phyloP scores from a whole-genome alignment of 176 grass and related monocot genomes.

The Oryza rufipogon region DNA sequence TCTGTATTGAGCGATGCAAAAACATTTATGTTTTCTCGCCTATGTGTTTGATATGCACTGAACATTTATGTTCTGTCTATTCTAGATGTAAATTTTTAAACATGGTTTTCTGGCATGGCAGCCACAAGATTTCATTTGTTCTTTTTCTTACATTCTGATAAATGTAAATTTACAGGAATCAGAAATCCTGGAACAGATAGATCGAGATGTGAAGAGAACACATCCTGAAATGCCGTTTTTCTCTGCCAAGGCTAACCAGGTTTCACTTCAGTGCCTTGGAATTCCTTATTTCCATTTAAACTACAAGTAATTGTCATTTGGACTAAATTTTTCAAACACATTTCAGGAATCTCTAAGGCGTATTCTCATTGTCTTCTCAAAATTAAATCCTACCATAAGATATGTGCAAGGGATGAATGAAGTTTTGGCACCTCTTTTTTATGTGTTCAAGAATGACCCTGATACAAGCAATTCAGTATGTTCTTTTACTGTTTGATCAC shows the following conservation, averaged over 20 bases:
- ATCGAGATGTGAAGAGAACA: conserved; percentile 87
- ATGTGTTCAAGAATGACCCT: conserved; percentile 68
- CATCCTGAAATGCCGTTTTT: conserved; percentile 89
- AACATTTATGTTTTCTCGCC: conserved; percentile 5
- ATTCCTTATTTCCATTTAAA: conserved; percentile 24
- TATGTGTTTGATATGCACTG: neutral
- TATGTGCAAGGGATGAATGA: conserved; percentile 99
- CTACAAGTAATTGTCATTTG: conserved; percentile 22
- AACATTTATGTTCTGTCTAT: conserved; percentile 3
- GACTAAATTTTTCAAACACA: conserved; percentile 37
- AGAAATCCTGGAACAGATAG: conserved; percentile 90
- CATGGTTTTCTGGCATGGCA: conserved; percentile 26
- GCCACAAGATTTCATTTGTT: neutral
- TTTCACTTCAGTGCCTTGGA: conserved; percentile 23
- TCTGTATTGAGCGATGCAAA: neutral
- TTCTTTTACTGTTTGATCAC: neutral
- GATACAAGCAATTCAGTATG: conserved; percentile 61
- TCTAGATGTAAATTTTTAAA: conserved; percentile 17
- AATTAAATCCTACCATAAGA: conserved; percentile 84
- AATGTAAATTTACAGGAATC: conserved; percentile 60
- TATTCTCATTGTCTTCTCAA: conserved; percentile 92
- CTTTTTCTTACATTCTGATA: neutral
- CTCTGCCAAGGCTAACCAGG: conserved; percentile 67
- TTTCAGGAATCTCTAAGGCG: conserved; percentile 83
- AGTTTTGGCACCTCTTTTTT: conserved; percentile 90